These are phyloP conservation scores for Aspergillus biplanus DNA, from an alignment of 495 filamentous ascomycete species.

Conservation along the genomic window DNA sequence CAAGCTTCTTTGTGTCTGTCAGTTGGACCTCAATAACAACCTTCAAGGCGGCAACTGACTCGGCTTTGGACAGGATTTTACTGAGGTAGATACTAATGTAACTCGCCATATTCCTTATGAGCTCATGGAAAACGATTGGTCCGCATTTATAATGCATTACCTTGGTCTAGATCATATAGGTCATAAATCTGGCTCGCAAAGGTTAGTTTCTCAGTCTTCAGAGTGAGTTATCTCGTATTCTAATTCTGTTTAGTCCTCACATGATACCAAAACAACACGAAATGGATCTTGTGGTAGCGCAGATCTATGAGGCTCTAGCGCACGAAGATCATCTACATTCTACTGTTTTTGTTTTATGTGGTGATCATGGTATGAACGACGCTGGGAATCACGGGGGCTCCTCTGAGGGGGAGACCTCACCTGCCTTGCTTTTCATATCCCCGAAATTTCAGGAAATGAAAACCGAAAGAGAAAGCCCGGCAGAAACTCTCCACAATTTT, in stretches of 20 bases:
- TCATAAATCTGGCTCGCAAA: constrained; percentile 90
- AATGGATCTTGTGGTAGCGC: constrained; percentile 83
- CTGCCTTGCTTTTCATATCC: constrained; percentile 89
- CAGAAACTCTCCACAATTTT: constrained; percentile 56
- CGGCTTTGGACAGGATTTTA: constrained; percentile 75
- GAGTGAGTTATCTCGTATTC: neutral
- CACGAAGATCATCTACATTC: constrained; percentile 67
- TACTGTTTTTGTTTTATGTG: constrained; percentile 83
- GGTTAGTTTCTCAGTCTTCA: constrained; percentile 45
- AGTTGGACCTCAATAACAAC: constrained; percentile 42
- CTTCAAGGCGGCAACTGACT: constrained; percentile 26
- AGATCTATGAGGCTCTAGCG: constrained; percentile 78
- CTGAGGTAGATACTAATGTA: constrained; percentile 96
- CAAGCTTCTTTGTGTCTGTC: constrained; percentile 97
- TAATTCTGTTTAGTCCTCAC: constrained; percentile 61
- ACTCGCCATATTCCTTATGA: constrained; percentile 85
- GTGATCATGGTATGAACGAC: constrained; percentile 99
- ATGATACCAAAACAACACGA: constrained; percentile 94
- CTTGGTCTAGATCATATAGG: constrained; percentile 97
- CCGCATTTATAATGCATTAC: constrained; percentile 92
- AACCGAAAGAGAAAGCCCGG: constrained; percentile 41
- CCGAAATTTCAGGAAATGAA: constrained; percentile 72
- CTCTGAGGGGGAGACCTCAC: constrained; percentile 87
- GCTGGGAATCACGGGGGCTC: constrained; percentile 97
- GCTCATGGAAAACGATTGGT: constrained; percentile 80